Evolutionary conservation across 2,329 filamentous ascomycete species (phyloP).

Genomic region (Thyridium curvatum): DNA sequence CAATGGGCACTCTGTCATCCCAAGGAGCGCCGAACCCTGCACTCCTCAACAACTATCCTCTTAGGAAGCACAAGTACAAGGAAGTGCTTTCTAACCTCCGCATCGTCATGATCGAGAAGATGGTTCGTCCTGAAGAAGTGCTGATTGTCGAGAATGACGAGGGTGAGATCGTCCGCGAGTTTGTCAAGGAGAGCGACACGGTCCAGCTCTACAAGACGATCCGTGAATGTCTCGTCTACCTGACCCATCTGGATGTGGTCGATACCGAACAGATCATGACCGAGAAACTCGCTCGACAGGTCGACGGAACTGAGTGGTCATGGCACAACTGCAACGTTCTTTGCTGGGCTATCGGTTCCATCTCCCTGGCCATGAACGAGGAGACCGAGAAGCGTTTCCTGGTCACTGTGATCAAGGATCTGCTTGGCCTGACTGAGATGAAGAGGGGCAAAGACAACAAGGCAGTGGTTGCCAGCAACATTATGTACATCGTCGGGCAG

Average conservation of each 20-base stretch:
- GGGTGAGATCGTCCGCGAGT: slow-evolving; percentile 96
- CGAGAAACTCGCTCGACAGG: slow-evolving; percentile 91
- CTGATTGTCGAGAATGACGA: slow-evolving; percentile 99
- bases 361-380: slow-evolving; percentile 98
- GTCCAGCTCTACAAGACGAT: slow-evolving; percentile 99
- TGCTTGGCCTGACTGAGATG: slow-evolving; percentile 95
- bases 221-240: slow-evolving; percentile 90
- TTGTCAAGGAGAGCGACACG: slow-evolving; percentile 98
- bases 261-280: slow-evolving; percentile 99
- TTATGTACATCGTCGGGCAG: slow-evolving; percentile 99
- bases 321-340: slow-evolving; percentile 99
- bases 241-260: slow-evolving; percentile 94
- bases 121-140: slow-evolving; percentile 97
- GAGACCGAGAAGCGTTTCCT: slow-evolving; percentile 98
- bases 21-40: slow-evolving; percentile 80
- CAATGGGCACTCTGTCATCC: slow-evolving; percentile 68
- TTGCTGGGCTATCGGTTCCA: slow-evolving; percentile 98
- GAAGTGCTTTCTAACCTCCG: slow-evolving; percentile 91
- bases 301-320: slow-evolving; percentile 94
- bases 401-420: slow-evolving; percentile 97
- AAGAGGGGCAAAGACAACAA: slow-evolving; percentile 99
- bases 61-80: slow-evolving; percentile 96
- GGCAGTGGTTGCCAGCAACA: slow-evolving; percentile 96
- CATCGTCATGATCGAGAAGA: slow-evolving; percentile 99
- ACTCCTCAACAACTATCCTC: slow-evolving; percentile 81